Percentiles rank a stretch among this genome's conserved stretches.
Conservation (phyloP, 2,329 filamentous ascomycete species). For the Basipetospora sp. region DNA sequence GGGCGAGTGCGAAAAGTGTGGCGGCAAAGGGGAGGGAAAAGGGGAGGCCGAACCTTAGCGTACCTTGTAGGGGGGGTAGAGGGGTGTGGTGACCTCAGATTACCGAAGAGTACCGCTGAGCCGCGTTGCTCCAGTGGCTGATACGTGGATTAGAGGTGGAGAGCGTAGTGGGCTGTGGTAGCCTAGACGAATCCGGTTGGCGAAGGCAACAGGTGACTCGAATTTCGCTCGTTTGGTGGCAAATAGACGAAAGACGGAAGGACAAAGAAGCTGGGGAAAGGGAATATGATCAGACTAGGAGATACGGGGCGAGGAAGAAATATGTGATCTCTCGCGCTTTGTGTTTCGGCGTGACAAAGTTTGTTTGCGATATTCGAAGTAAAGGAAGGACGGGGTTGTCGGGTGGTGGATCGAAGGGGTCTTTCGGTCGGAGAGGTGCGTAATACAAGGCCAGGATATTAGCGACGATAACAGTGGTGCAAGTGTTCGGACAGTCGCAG, state of each 20-base stretch:
- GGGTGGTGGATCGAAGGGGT: neutral
- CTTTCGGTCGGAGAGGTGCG: neutral
- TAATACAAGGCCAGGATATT: neutral
- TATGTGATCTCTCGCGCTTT: too few relatives aligned
- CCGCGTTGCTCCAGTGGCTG: slow-evolving; percentile 4
- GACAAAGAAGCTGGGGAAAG: too few relatives aligned
- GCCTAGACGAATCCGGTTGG: slow-evolving; percentile 3
- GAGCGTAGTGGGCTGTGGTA: slow-evolving; percentile 2
- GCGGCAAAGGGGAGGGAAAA: slow-evolving; percentile 1
- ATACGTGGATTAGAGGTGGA: neutral
- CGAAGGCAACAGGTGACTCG: slow-evolving; percentile 1
- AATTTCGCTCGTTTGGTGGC: neutral
- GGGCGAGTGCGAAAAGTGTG: neutral
- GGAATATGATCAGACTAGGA: too few relatives aligned
- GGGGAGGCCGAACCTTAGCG: neutral
- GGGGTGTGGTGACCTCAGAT: slow-evolving; percentile 6
- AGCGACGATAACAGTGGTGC: neutral
- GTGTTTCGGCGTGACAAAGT: too few relatives aligned
- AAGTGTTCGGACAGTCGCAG: too few relatives aligned
- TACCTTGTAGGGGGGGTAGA: slow-evolving; percentile 1
- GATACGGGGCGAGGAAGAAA: too few relatives aligned
- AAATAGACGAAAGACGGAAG: neutral
- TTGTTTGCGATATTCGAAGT: too few relatives aligned
- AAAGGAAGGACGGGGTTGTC: neutral
- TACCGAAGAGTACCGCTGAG: slow-evolving; percentile 1